phyloP scores from a whole-genome alignment of 768 basidiomycete genomes.

The Porpolomopsis calyptriformis region DNA sequence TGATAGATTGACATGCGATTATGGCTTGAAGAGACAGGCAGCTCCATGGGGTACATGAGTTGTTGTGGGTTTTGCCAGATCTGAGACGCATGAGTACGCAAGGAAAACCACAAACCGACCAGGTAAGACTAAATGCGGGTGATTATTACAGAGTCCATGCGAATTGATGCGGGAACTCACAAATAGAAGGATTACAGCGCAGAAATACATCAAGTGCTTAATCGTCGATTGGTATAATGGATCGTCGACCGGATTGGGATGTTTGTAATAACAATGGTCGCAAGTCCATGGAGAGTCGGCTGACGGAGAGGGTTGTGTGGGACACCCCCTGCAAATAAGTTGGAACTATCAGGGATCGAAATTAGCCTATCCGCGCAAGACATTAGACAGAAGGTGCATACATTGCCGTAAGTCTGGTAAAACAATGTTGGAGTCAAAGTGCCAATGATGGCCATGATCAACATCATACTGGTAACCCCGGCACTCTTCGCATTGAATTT shows the following conservation, averaged over 20 bases:
- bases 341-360: slow-evolving; percentile 53
- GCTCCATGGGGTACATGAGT: slow-evolving; percentile 56
- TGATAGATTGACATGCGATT: slow-evolving; percentile 59
- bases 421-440: slow-evolving; percentile 91
- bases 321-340: slow-evolving; percentile 76
- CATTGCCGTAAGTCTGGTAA: slow-evolving; percentile 96
- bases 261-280: slow-evolving; percentile 87
- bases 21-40: slow-evolving; percentile 33
- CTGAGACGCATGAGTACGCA: slow-evolving; percentile 93
- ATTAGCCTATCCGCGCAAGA: not conserved
- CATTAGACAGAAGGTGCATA: slow-evolving; percentile 30
- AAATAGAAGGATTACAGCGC: slow-evolving; percentile 80
- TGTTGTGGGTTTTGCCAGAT: slow-evolving; percentile 98
- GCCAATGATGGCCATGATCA: slow-evolving; percentile 99
- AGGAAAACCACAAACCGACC: slow-evolving; percentile 96
- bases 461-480: slow-evolving; percentile 97
- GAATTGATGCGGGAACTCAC: slow-evolving; percentile 38
- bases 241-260: slow-evolving; percentile 85
- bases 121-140: slow-evolving; percentile 67
- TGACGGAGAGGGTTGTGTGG: slow-evolving; percentile 30
- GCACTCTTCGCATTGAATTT: slow-evolving; percentile 99
- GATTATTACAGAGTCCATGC: not conserved
- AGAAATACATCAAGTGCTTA: slow-evolving; percentile 91
- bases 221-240: slow-evolving; percentile 97
- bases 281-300: slow-evolving; percentile 66